A percentile compares a stretch with the other conserved stretches of the same genome.
Evolutionary conservation across 345 rosid species (phyloP).

Genomic region (Arabis hirsuta): DNA sequence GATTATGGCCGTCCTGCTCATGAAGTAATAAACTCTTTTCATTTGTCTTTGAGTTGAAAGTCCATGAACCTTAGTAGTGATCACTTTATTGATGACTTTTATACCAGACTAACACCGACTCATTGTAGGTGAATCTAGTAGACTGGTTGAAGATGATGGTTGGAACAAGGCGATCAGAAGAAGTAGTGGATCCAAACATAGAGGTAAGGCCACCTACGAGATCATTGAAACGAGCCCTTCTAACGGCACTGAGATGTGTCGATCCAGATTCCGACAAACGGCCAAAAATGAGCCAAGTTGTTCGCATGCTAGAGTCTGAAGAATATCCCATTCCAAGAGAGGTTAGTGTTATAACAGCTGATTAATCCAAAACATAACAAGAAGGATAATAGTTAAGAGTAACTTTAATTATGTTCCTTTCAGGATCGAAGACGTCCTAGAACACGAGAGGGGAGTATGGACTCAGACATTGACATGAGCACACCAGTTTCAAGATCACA

Average conservation of each 20-base stretch:
- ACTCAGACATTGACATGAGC: constrained; percentile 82
- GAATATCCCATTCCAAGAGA: constrained; percentile 95
- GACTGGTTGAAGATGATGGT: constrained; percentile 99
- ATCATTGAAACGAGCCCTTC: constrained; percentile 79
- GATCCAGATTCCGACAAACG: constrained; percentile 87
- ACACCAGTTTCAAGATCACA: constrained; percentile 65
- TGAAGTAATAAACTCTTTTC: constrained; percentile 55
- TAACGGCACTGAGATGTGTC: constrained; percentile 92
- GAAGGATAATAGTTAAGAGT: background rate
- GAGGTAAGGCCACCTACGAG: constrained; percentile 82
- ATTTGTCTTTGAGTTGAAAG: background rate
- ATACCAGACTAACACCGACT: background rate
- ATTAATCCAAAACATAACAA: background rate
- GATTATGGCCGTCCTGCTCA: constrained; percentile 87
- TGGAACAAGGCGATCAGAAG: constrained; percentile 83
- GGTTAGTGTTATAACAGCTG: constrained; percentile 46
- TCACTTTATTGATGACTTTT: background rate
- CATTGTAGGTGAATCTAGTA: constrained; percentile 79
- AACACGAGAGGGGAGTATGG: constrained; percentile 69
- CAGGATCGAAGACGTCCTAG: constrained; percentile 86
- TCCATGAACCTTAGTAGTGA: background rate
- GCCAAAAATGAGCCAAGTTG: constrained; percentile 98
- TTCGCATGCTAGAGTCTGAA: constrained; percentile 96
- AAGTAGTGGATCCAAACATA: constrained; percentile 86
- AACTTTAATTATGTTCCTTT: constrained; percentile 15